Evolutionary conservation across 2,329 filamentous ascomycete species (phyloP), one percentile per base, ranked within the genome.

Genomic region (Trichophyton benhamiae): DNA sequence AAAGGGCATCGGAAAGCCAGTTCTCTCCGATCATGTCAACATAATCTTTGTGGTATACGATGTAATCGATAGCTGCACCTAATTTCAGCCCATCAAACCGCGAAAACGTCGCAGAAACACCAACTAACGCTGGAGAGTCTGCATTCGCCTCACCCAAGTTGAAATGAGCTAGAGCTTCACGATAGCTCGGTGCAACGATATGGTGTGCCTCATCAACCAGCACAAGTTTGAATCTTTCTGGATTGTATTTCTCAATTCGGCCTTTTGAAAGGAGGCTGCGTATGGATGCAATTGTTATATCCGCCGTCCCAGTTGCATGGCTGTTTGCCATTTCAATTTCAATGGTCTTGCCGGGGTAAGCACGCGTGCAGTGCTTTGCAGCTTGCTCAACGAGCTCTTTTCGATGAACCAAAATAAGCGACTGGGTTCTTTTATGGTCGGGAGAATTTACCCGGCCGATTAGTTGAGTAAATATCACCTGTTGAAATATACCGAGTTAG

Each of bases 141-240:
- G 74, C 66, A 65, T 76, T 78, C 33, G 71, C 62, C 2, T 74
- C 66, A 65, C 76, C 78, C 65, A 95, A 80, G 0, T 86, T 83
- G 71, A 99, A 95, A 72, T 97, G 84, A n/a, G 81, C 78, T 57
- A 99, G 77, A 0, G 85, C 81, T 48, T 82, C 80, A 64, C 95
- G 79, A 69, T 97, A 97, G 6, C 85, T 84, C 1, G 83, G 80
- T 0, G 94, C 88, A 52, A 96, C 91, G 60, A 97, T 95, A 73
- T 99, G 94, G 72, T 99, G 94, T 3, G 92, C 94, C 75, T 99
- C 94, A 66, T 99, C 94, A 3, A 99, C 92, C 2, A 99, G 80
- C 0, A 99, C 78, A 0, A 99, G 83, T 74, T 99, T 99, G 79
- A 92, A 97, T 6, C 78, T 78, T 0, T 73, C 74, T 0, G 91